Base-by-base conservation (phyloP, 208 protist genomes). In the Trypanosoma platydactyli region DNA sequence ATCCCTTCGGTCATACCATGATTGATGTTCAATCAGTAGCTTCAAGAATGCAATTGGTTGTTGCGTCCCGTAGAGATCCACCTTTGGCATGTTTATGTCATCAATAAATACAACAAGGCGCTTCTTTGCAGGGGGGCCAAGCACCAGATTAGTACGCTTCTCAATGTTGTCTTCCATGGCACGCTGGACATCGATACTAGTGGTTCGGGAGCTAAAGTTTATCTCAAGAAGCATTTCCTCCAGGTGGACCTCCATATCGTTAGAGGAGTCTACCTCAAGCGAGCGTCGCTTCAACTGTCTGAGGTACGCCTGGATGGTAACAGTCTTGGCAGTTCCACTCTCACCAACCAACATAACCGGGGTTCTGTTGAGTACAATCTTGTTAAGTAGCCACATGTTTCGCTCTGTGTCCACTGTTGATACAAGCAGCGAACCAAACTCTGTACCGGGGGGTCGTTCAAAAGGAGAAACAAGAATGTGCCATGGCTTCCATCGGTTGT, bases 31-130 rank as follows among this genome's bases (percentile, higher is more conserved):
- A 24, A 99, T 91, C 1, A 99, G 84, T 56, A 99, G 86, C 82
- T 99, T 99, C 25, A 99, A 73, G 46, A 99, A 96, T 20, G 98
- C 98, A 67, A 99, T 99, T 22, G 98, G 98, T 84, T 99, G 98
- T 88, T 99, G 97, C 35, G 98, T 99, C 22, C 97, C 98, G 78
- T 99, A 99, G 1, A 88, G 86, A 81, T 99, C 98, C 54, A 99
- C 95, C 50, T 89, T 88, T 7, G 98, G 98, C 97, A 99, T 99
- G 82, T 99, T 99, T 58, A 99, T 79, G 81, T 99, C 98, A 77
- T 99, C 98, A 27, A 99, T 84, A 83, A 99, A 99, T 7, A 99
- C 86, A 18, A 99, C 79, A 50, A 99, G 84, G 1, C 89, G 88
- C 82, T 99, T 99, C 70, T 98, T 97, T 4, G 89, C 86, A 52